Percentiles rank a stretch among this genome's conserved stretches.
phyloP scores from a whole-genome alignment of 106 monocot species.

The Apostasia shenzhenica region DNA sequence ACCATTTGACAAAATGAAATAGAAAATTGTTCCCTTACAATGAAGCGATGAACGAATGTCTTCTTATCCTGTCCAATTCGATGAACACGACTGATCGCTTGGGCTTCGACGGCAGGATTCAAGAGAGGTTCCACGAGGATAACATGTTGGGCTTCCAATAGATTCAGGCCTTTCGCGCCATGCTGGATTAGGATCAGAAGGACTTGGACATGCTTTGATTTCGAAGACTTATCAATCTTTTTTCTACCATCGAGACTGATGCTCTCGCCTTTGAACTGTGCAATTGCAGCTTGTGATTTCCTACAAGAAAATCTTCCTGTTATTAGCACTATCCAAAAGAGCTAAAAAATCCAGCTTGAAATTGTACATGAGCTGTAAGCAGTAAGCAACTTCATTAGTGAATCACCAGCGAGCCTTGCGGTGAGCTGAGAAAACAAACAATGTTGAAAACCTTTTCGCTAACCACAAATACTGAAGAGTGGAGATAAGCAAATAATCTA shows the following conservation, averaged over 20 bases:
- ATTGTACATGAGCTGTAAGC: not conserved
- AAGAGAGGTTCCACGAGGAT: slow-evolving; percentile 83
- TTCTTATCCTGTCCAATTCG: slow-evolving; percentile 82
- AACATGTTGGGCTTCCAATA: slow-evolving; percentile 95
- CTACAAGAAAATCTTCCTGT: slow-evolving; percentile 21
- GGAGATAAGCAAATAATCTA: too few species aligned
- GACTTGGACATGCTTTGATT: slow-evolving; percentile 49
- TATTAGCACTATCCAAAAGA: not conserved
- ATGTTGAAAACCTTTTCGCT: too few species aligned
- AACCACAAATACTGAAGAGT: too few species aligned
- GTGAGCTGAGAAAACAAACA: too few species aligned
- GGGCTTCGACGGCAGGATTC: slow-evolving; percentile 87
- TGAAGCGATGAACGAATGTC: slow-evolving; percentile 89
- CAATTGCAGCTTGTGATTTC: slow-evolving; percentile 72
- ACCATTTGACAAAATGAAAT: too few species aligned
- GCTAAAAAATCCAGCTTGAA: not conserved
- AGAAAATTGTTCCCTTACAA: slow-evolving; percentile 29
- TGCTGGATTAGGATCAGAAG: slow-evolving; percentile 82
- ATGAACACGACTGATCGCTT: slow-evolving; percentile 90
- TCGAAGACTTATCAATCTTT: slow-evolving; percentile 4
- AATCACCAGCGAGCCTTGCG: too few species aligned
- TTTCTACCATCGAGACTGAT: slow-evolving; percentile 3
- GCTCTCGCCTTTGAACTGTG: slow-evolving; percentile 69
- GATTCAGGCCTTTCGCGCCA: slow-evolving; percentile 92
- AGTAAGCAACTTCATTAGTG: too few species aligned